Conservation (phyloP, 495 filamentous ascomycete species). For the Xylaria palmicola region DNA sequence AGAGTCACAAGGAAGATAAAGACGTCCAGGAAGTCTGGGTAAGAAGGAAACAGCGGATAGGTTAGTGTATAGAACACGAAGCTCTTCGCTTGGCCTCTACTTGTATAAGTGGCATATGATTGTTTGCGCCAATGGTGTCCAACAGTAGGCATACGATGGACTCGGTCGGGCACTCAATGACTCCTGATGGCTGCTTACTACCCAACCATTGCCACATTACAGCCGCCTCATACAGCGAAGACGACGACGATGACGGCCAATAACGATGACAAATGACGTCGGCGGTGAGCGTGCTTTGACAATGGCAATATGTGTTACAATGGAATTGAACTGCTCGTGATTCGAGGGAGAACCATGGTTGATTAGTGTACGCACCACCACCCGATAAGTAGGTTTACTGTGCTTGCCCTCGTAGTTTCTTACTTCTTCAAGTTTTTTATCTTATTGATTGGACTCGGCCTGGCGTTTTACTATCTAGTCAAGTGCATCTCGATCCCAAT, state of each 20-base stretch:
- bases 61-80: slow-evolving; percentile 19
- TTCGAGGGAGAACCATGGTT: background rate
- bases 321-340: background rate
- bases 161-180: background rate
- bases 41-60: slow-evolving; percentile 44
- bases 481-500: too few species aligned
- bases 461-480: too few species aligned
- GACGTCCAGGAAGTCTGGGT: slow-evolving; percentile 58
- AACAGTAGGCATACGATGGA: background rate
- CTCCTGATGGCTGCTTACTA: background rate
- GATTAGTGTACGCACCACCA: too few species aligned
- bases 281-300: too few species aligned
- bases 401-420: too few species aligned
- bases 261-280: too few species aligned
- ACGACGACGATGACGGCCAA: background rate
- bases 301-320: background rate
- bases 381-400: too few species aligned
- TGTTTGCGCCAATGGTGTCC: background rate
- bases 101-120: background rate
- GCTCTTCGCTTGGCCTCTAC: background rate
- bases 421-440: too few species aligned
- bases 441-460: too few species aligned
- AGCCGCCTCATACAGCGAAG: background rate
- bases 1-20: slow-evolving; percentile 5
- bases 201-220: background rate